Base-by-base conservation (phyloP, 2,329 filamentous ascomycete species). In the Fusarium sp. region DNA sequence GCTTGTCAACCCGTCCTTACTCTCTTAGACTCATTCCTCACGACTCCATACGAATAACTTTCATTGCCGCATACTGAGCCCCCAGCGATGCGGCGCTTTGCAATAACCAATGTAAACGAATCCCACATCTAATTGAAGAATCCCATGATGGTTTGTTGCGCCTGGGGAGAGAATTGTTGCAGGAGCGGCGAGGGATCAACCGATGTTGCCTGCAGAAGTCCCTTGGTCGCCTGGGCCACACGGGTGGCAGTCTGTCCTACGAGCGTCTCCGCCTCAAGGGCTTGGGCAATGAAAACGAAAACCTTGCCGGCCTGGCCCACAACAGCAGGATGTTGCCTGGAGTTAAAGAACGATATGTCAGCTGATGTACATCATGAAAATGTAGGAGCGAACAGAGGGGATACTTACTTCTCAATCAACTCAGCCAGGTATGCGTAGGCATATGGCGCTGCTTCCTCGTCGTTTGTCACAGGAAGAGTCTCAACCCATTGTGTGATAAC, bases 401-500 rank as follows among this genome's bases (percentile, higher is more conserved):
- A 52, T 62, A 91, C 94, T 88, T 89, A 98, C 96, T 97, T 92
- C 73, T 97, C 92, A 78, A 98, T 98, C 69, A 99, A 82, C 79
- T 97, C 91, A 15, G 93, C 91, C 62, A 99, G 84, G 82, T 97
- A 99, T 46, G 91, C 91, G 79, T 99, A 99, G 2, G 94, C 94
- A 80, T 97, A 98, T 16, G 96, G 96, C 22, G 96, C 96, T 6
- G 96, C 96, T 83, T 99, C 96, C 80, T 99, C 96, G 72, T 99
- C 96, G 77, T 97, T 98, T 18, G 91, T 90, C 55, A 99, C 92
- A 0, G 96, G 96, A 38, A 99, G 84, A 0, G 95, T 98, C 71
- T 94, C 90, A 51, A 99, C 84, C 96, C 96, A 99, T 78, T 92
- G 91, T n/a, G 85, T 83, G 44, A 94, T 90, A 27, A 98, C 86